These are phyloP conservation scores for Exophiala dermatitidis DNA, from an alignment of 2,329 filamentous ascomycete genomes.

Conservation along the genomic window DNA sequence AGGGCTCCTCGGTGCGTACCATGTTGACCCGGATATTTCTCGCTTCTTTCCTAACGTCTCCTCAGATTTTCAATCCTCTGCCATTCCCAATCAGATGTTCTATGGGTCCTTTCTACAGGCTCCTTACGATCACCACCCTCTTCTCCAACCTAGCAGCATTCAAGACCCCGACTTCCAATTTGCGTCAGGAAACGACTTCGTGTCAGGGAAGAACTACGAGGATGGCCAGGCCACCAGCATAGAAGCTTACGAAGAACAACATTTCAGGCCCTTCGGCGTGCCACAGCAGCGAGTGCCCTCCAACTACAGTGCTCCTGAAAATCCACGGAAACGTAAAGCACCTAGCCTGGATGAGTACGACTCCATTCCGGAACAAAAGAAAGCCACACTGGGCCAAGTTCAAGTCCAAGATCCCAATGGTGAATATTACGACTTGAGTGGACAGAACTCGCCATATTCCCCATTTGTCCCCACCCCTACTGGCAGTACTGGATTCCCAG, in stretches of 20 bases:
- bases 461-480: conserved; percentile 46
- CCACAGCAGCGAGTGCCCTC: conserved; percentile 13
- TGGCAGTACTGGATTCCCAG: conserved; percentile 35
- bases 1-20: conserved; percentile 22
- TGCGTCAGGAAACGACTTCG: conserved; percentile 6
- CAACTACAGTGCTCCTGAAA: conserved; percentile 6
- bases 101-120: conserved; percentile 33
- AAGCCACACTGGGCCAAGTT: conserved; percentile 40
- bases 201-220: conserved; percentile 11
- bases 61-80: conserved; percentile 12
- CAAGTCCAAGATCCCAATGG: conserved; percentile 45
- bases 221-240: conserved; percentile 2
- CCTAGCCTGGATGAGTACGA: conserved; percentile 42
- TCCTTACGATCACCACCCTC: conserved; percentile 20
- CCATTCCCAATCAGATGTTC: conserved; percentile 16
- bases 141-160: conserved; percentile 18
- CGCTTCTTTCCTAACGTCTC: not conserved
- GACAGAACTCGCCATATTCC: conserved; percentile 41
- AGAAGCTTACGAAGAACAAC: conserved; percentile 5
- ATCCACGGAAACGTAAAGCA: conserved; percentile 18
- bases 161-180: conserved; percentile 17
- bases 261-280: conserved; percentile 5
- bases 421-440: conserved; percentile 46
- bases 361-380: conserved; percentile 44
- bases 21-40: not conserved